Evolutionary conservation across 805 yeast genomes (phyloP), one percentile per base, ranked within the genome.

Genomic region (Saccharomyces cerevisiae): DNA sequence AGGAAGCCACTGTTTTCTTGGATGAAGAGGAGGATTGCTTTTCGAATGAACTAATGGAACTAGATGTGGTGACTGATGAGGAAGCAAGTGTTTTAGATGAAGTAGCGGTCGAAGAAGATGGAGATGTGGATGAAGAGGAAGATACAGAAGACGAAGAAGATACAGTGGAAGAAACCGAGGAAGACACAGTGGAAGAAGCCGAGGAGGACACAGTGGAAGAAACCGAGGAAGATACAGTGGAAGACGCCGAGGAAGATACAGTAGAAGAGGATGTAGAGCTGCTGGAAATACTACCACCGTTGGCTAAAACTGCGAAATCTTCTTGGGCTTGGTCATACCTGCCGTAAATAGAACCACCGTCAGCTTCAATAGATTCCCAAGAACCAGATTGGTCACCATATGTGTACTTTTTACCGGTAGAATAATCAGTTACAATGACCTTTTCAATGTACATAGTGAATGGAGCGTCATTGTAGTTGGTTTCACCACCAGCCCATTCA

Each of bases 401-500:
- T 32, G 72, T 61, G 66, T 85, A 85, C 56, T 76, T 73, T 2
- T 73, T 61, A 50, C 91, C 92, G 24, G 82, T 73, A 1, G 89
- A 84, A 65, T 84, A 85, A 69, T 85, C 90, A 26, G 82, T 74
- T n/a, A 87, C 85, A 29, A 76, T 67, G 47, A 89, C 64, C 3
- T 77, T 73, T 63, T 83, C 74, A 59, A 90, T 76, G 59, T 75
- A 64, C 87, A 87, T 85, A 21, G 81, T 64, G 70, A 83, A 88
- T 51, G 94, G 92, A 28, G 82, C 88, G 28, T 79, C 65, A 4
- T 79, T 57, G 64, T 81, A 85, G 65, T 87, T 84, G 13, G 89
- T 82, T 21, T 60, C 55, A 54, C 95, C 96, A 55, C 92, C 92
- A 3, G 92, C 89, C 94, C 94, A 86, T 63, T 81, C 81, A 54